phyloP scores from a whole-genome alignment of 106 monocot genomes.

The Hemerocallis citrina region DNA sequence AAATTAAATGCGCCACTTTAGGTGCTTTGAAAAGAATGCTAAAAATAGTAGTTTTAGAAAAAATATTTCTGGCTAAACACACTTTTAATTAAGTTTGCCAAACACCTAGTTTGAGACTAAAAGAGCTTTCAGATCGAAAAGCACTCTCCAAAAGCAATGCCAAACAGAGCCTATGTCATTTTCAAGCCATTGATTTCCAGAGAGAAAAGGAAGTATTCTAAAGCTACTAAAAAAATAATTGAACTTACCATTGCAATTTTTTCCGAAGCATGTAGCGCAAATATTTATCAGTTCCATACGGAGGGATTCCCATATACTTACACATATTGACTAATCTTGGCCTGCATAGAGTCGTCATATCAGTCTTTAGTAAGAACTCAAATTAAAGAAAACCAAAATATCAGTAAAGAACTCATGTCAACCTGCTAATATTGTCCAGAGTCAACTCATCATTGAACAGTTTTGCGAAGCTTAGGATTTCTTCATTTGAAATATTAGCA shows the following conservation, averaged over 20 bases:
- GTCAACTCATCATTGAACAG: slow-evolving; percentile 97
- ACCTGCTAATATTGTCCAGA: slow-evolving; percentile 98
- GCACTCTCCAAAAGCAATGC: too few species aligned
- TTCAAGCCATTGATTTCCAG: too few species aligned
- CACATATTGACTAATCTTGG: slow-evolving; percentile 96
- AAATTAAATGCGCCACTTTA: too few species aligned
- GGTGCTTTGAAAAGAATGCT: too few species aligned
- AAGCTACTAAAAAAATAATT: too few species aligned
- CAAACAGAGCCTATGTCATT: too few species aligned
- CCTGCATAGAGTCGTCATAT: slow-evolving; percentile 36
- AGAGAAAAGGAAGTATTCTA: too few species aligned
- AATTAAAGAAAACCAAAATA: neutral
- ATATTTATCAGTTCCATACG: slow-evolving; percentile 86
- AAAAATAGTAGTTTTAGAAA: too few species aligned
- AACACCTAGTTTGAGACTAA: too few species aligned
- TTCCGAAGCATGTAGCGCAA: slow-evolving; percentile 84
- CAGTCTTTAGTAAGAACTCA: neutral
- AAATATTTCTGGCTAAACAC: too few species aligned
- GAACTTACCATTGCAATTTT: slow-evolving; percentile 62
- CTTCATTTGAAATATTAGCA: slow-evolving; percentile 79
- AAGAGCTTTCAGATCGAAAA: too few species aligned
- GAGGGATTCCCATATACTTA: slow-evolving; percentile 94
- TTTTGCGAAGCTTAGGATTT: slow-evolving; percentile 92
- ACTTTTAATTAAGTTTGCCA: too few species aligned
- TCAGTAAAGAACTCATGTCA: neutral